Base-by-base conservation (phyloP, 1,139 yeast genomes). In the Kurtzmaniella quercitrusa region DNA sequence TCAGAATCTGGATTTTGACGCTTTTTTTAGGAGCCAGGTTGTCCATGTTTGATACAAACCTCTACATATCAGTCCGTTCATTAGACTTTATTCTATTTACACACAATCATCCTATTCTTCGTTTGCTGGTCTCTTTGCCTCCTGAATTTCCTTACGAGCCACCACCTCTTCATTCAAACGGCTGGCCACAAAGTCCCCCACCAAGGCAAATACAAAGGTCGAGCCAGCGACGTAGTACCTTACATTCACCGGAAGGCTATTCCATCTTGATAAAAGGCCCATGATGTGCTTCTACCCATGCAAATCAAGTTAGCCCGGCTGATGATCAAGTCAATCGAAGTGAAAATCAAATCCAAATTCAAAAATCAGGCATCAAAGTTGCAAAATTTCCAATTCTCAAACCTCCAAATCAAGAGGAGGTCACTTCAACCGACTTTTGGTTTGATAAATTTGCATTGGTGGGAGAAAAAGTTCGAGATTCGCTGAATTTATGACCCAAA, bases 171-270 rank as follows among this genome's bases (percentile, higher is more conserved):
- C 77, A 46, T 75, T 75, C 43, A 78, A 64, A 44, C 63, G 61
- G n/a, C 70, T 59, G 40, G 79, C 64, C 23, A 75, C 63, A 51
- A 72, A 71, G 50, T 79, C 82, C 2, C 82, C 82, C 2, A 66
- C 56, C 42, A 73, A 63, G 0, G 85, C 85, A 46, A 75, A 67
- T 1, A 63, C 65, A 54, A 79, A 67, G 1, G 83, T 79, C 14
- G 84, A 75, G 1, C 68, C 67, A 3, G 80, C 82, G 34, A 80
- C 65, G 58, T 77, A 80, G 47, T 77, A 65, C 37, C 83, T 64
- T 8, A 74, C 79, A 50, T 66, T 71, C 29, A 63, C 63, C 1
- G 85, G 84, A 40, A 80, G 65, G 25, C 68, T 66, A 54, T 62
- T 73, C 76, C 83, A 80, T 53, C 62, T 68, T 40, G 66, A 64